Conservation (phyloP, 2,329 filamentous ascomycete genomes). For the Colletotrichum incanum region DNA sequence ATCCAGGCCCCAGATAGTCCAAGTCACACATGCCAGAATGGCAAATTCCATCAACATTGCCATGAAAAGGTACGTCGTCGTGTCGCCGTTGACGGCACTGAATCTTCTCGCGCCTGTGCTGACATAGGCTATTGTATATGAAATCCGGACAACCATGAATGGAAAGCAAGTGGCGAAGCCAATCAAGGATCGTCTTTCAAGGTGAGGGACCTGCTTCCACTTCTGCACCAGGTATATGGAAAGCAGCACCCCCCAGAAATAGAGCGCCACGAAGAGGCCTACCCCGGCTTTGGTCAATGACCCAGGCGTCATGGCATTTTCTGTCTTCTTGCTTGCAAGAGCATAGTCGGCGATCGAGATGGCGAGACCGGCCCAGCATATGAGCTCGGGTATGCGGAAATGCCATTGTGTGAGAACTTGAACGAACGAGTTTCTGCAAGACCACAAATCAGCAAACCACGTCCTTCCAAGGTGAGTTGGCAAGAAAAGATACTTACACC, state of each 20-base stretch:
- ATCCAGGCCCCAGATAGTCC: slow-evolving; percentile 33
- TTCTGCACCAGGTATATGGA: slow-evolving; percentile 29
- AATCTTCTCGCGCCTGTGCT: slow-evolving; percentile 41
- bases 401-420: slow-evolving; percentile 35
- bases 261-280: slow-evolving; percentile 43
- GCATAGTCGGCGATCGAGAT: slow-evolving; percentile 45
- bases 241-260: slow-evolving; percentile 42
- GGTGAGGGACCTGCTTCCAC: slow-evolving; percentile 22
- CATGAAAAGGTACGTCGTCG: slow-evolving; percentile 41
- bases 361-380: slow-evolving; percentile 45
- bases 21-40: slow-evolving; percentile 19
- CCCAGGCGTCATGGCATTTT: slow-evolving; percentile 40
- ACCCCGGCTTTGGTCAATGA: slow-evolving; percentile 42
- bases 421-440: slow-evolving; percentile 31
- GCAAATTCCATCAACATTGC: slow-evolving; percentile 38
- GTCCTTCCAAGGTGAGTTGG: neutral
- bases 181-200: slow-evolving; percentile 31
- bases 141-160: slow-evolving; percentile 40
- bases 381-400: slow-evolving; percentile 44
- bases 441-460: neutral
- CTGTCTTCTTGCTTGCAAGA: slow-evolving; percentile 30
- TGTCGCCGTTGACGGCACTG: slow-evolving; percentile 42
- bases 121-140: slow-evolving; percentile 43
- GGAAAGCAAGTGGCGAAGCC: slow-evolving; percentile 40
- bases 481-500: slow-evolving; percentile 18